phyloP scores from a whole-genome alignment of 768 basidiomycete species.

The Phaeotremella skinneri region DNA sequence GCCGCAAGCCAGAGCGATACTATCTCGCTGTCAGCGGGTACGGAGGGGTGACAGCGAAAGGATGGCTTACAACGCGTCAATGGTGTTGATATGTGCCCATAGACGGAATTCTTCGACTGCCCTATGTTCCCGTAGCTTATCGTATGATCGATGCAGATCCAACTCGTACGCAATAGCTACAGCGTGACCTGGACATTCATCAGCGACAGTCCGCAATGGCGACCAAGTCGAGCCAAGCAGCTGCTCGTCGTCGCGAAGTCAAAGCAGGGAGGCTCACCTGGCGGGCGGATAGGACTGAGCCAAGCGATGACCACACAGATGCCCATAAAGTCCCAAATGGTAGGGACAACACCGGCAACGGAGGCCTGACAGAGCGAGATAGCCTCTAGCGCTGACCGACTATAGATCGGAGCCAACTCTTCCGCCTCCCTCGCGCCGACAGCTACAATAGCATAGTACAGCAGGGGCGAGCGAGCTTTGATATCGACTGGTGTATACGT shows the following conservation, averaged over 20 bases:
- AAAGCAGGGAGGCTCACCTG: too few relatives aligned
- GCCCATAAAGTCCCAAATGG: background rate
- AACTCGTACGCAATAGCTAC: background rate
- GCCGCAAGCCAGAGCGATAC: background rate
- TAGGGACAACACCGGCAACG: background rate
- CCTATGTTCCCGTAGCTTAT: background rate
- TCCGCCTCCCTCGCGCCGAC: background rate
- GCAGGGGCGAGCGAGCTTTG: background rate
- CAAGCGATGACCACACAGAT: background rate
- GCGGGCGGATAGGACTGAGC: background rate
- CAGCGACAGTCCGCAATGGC: too few relatives aligned
- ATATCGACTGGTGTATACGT: background rate
- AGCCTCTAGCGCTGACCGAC: background rate
- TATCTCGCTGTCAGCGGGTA: background rate
- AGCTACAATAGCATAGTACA: slow-evolving; percentile 1
- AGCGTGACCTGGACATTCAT: background rate
- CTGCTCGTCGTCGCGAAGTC: too few relatives aligned
- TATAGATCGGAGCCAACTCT: background rate
- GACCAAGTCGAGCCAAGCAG: too few relatives aligned
- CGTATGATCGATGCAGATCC: background rate
- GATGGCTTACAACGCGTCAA: background rate
- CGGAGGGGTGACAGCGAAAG: background rate
- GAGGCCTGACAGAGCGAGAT: background rate
- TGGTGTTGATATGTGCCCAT: slow-evolving; percentile 1
- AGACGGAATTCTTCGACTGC: background rate